phyloP scores from a whole-genome alignment of 306 rosid genomes.

The Quercus variabilis region DNA sequence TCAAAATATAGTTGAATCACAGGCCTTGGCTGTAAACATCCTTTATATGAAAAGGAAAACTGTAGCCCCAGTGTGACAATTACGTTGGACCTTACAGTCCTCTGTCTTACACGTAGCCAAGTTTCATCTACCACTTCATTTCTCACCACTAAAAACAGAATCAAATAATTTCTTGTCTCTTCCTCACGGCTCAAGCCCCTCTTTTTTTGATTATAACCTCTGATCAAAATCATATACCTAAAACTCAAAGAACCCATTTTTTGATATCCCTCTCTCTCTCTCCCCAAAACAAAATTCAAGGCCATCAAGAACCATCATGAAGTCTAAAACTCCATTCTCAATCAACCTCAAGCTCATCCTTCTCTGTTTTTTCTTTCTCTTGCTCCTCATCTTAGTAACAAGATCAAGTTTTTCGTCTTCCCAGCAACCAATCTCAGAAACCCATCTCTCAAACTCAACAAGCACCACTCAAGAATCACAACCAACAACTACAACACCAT shows the following conservation, averaged over 20 bases:
- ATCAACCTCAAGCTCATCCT: conserved; percentile 53
- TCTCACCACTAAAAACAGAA: not conserved
- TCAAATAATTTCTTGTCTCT: not conserved
- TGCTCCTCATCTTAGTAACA: conserved; percentile 43
- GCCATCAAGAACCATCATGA: conserved; percentile 31
- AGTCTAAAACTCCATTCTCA: conserved; percentile 35
- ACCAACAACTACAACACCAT: conserved; percentile 6
- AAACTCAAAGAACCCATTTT: not conserved
- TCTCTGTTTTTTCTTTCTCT: conserved; percentile 28
- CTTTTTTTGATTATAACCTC: not conserved
- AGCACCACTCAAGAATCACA: not conserved
- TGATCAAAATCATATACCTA: not conserved
- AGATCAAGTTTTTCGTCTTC: conserved; percentile 46
- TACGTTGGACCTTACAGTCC: not conserved
- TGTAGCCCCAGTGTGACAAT: not conserved
- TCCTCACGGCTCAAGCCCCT: no score
- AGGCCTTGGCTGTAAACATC: not conserved
- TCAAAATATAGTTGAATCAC: no score
- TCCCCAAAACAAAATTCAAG: not conserved
- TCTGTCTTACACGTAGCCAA: not conserved
- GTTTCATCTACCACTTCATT: not conserved
- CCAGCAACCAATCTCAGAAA: conserved; percentile 27
- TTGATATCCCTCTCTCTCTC: not conserved
- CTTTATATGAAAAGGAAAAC: not conserved
- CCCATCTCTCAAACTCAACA: conserved; percentile 33